Evolutionary conservation across 2,329 filamentous ascomycete genomes (phyloP).

Genomic region (Talaromyces sp.): DNA sequence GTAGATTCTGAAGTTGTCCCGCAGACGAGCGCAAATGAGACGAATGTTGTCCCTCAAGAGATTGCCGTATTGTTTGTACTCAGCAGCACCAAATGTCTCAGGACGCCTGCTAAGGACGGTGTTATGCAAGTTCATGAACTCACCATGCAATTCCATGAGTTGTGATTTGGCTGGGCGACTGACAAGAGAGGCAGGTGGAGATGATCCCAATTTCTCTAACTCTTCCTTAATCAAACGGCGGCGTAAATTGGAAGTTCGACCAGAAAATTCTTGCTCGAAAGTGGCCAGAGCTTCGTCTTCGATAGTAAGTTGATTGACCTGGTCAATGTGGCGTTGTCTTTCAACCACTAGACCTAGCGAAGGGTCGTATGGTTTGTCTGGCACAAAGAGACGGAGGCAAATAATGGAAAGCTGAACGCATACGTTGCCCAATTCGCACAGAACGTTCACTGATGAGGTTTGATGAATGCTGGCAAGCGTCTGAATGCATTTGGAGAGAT

Average conservation of each 20-base stretch:
- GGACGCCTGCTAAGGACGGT: conserved; percentile 50
- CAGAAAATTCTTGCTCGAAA: conserved; percentile 67
- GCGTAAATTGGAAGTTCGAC: conserved; percentile 64
- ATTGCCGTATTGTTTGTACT: conserved; percentile 33
- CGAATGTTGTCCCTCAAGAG: conserved; percentile 56
- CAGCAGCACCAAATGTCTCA: conserved; percentile 26
- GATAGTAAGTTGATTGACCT: conserved; percentile 53
- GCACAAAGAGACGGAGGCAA: conserved; percentile 74
- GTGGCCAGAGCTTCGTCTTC: conserved; percentile 58
- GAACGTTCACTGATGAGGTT: conserved; percentile 21
- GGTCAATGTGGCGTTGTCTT: conserved; percentile 54
- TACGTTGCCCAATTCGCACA: conserved; percentile 52
- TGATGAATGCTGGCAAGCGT: conserved; percentile 23
- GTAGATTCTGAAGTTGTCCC: conserved; percentile 69
- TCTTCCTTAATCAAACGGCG: conserved; percentile 61
- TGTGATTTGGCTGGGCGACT: conserved; percentile 68
- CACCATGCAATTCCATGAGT: conserved; percentile 69
- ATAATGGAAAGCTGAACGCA: conserved; percentile 75
- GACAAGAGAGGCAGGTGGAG: conserved; percentile 63
- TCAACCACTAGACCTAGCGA: conserved; percentile 61
- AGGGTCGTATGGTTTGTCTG: conserved; percentile 82
- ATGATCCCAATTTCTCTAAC: conserved; percentile 60
- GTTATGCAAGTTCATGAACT: conserved; percentile 74
- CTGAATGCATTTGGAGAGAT: conserved; percentile 28
- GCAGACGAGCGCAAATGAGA: conserved; percentile 67